Percentiles rank a stretch among this genome's conserved stretches.
Evolutionary conservation across 2,329 filamentous ascomycete species (phyloP).

Genomic region (Cercospora janseana): DNA sequence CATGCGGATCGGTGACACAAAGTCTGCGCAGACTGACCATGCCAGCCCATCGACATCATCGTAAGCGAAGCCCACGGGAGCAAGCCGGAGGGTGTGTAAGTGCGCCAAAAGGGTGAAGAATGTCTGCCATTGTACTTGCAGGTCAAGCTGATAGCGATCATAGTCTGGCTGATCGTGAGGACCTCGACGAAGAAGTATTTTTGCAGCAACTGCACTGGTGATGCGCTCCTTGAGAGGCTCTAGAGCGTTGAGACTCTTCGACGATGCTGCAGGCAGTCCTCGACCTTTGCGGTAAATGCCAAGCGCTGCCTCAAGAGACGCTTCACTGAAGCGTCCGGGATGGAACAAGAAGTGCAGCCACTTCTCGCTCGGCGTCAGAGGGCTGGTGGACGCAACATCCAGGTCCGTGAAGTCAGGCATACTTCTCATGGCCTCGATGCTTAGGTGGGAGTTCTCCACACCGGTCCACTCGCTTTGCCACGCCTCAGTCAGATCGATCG

Average conservation of each 20-base stretch:
- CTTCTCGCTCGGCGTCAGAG: conserved; percentile 56
- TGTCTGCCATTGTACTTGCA: conserved; percentile 81
- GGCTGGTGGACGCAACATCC: conserved; percentile 31
- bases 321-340: conserved; percentile 75
- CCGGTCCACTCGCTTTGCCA: conserved; percentile 61
- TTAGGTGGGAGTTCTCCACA: conserved; percentile 45
- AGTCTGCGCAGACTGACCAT: conserved; percentile 83
- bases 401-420: conserved; percentile 39
- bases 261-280: conserved; percentile 39
- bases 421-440: conserved; percentile 42
- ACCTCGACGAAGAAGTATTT: conserved; percentile 62
- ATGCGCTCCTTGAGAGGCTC: conserved; percentile 72
- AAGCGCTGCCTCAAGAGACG: conserved; percentile 80
- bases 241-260: conserved; percentile 47
- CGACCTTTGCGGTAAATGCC: conserved; percentile 72
- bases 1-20: conserved; percentile 72
- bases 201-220: conserved; percentile 67
- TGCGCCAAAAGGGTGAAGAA: conserved; percentile 85
- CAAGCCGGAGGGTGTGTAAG: conserved; percentile 79
- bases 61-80: conserved; percentile 73
- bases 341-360: conserved; percentile 83
- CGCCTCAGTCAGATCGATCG: conserved; percentile 59
- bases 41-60: conserved; percentile 70
- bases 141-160: conserved; percentile 68
- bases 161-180: conserved; percentile 69